A percentile compares a stretch with the other conserved stretches of the same genome.
Conservation (phyloP, 305 asterid species). For the Rubia peregrina region DNA sequence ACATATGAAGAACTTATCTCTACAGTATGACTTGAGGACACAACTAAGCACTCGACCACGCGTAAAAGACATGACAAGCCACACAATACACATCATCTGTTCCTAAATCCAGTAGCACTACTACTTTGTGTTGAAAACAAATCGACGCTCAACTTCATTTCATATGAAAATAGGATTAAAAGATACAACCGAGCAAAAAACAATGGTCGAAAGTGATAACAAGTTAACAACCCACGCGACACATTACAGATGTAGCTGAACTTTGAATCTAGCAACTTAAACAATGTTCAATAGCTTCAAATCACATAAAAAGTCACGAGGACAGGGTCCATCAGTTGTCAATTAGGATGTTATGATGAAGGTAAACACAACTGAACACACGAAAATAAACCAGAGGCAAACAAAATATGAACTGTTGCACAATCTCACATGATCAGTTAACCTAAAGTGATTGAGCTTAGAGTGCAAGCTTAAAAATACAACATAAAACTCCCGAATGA, state of each 20-base stretch:
- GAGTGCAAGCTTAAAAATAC: conserved; percentile 4
- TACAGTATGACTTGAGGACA: neutral
- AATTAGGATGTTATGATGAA: neutral
- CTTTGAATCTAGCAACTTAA: neutral
- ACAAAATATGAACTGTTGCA: neutral
- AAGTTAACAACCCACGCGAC: neutral
- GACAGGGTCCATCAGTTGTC: neutral
- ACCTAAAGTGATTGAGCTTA: neutral
- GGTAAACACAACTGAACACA: neutral
- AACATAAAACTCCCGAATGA: neutral
- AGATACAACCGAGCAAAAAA: neutral
- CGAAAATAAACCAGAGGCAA: neutral
- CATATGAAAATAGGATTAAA: neutral
- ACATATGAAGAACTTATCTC: neutral
- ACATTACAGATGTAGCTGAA: neutral
- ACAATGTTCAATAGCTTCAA: neutral
- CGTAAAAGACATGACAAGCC: neutral
- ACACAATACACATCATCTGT: neutral
- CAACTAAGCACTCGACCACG: neutral
- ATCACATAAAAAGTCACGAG: neutral
- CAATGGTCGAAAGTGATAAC: neutral
- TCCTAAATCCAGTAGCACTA: too few relatives aligned
- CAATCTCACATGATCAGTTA: neutral
- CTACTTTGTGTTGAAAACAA: too few relatives aligned
- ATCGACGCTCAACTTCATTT: neutral